Evolutionary conservation across 176 grass and related monocot genomes (phyloP).

Genomic region (Triticum timopheevii): DNA sequence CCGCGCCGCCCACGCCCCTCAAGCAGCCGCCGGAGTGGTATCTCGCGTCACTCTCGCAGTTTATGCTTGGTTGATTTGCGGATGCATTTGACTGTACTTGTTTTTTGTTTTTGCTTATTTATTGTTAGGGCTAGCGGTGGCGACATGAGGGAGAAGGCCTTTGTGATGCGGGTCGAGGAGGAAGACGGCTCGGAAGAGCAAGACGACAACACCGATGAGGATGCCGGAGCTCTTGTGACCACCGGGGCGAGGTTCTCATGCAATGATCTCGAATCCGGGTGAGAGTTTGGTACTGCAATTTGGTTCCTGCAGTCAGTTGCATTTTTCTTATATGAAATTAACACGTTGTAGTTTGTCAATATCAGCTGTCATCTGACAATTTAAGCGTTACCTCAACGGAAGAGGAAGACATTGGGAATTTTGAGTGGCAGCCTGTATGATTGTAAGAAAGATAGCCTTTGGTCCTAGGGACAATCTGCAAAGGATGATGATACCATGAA

Average conservation of each 20-base stretch:
- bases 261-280: conserved; percentile 33
- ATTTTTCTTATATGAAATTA: background rate
- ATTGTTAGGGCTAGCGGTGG: conserved; percentile 12
- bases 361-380: background rate
- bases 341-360: background rate
- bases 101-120: background rate
- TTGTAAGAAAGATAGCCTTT: background rate
- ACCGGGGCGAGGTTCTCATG: conserved; percentile 31
- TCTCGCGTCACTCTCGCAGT: background rate
- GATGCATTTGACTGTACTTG: background rate
- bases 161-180: conserved; percentile 51
- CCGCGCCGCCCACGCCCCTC: conserved; percentile 5
- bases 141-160: conserved; percentile 26
- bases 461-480: too few relatives aligned
- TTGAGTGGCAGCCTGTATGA: background rate
- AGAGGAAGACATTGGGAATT: background rate
- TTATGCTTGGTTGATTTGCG: background rate
- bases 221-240: background rate
- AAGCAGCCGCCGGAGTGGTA: conserved; percentile 45
- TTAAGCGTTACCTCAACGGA: background rate
- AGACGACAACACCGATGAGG: background rate
- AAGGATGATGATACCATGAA: too few relatives aligned
- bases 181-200: conserved; percentile 16
- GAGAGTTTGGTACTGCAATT: conserved; percentile 18
- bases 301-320: background rate